Evolutionary conservation across 371 early-diverging fungal genomes (phyloP).

Genomic region (Dichotomocladium elegans): DNA sequence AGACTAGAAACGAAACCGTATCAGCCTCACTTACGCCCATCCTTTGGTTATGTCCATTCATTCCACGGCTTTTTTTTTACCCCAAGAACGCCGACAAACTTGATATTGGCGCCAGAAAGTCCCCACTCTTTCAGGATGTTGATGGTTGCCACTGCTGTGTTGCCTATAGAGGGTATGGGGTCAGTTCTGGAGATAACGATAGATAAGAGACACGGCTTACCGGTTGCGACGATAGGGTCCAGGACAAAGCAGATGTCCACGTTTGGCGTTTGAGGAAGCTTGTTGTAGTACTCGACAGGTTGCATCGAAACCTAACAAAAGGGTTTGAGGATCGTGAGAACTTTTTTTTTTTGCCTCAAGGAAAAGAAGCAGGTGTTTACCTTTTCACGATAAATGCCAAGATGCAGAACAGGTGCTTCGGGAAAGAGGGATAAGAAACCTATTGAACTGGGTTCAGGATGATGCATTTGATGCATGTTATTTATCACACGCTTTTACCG

Average conservation of each 20-base stretch:
- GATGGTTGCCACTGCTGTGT: constrained; percentile 81
- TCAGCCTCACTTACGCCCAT: too few relatives aligned
- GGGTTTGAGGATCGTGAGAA: background rate
- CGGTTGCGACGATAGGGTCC: constrained; percentile 87
- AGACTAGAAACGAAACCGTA: constrained; percentile 37
- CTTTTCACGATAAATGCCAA: constrained; percentile 85
- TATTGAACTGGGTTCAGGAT: constrained; percentile 7
- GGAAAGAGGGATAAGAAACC: constrained; percentile 71
- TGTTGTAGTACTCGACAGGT: constrained; percentile 95
- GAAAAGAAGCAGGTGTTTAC: constrained; percentile 21
- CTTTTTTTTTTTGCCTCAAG: background rate
- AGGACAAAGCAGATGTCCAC: constrained; percentile 73
- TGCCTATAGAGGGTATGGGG: constrained; percentile 39
- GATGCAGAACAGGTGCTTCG: constrained; percentile 70
- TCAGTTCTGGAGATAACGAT: too few relatives aligned
- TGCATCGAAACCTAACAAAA: constrained; percentile 54
- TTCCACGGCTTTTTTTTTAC: too few relatives aligned
- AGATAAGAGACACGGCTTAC: too few relatives aligned
- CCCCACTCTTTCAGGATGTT: constrained; percentile 84
- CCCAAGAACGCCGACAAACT: constrained; percentile 63
- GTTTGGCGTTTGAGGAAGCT: constrained; percentile 66
- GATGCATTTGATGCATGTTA: background rate
- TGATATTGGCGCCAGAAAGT: constrained; percentile 56
- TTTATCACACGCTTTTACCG: constrained; percentile 30
- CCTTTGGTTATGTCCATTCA: too few relatives aligned